Conservation (phyloP, 257 asterid genomes). For the Jacaranda copaia region DNA sequence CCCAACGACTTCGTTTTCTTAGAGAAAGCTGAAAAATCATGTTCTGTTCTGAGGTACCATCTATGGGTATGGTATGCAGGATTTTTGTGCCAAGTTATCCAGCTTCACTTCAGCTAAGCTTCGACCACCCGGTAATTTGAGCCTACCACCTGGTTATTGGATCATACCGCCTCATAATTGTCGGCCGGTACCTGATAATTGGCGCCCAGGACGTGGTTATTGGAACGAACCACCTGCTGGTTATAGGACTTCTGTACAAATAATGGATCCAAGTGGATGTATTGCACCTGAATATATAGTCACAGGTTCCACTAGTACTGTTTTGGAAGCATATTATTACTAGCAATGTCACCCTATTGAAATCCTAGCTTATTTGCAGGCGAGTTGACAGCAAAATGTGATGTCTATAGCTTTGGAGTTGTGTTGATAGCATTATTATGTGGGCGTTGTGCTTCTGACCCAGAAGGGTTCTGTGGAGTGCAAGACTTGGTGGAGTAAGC, state of each 20-base stretch:
- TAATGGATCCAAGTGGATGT: too few species aligned
- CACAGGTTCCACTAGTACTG: background rate
- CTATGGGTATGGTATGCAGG: conserved; percentile 28
- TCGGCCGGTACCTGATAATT: background rate
- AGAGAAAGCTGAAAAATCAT: background rate
- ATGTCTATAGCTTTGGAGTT: background rate
- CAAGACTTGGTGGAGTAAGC: too few species aligned
- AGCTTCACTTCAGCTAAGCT: background rate
- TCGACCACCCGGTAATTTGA: background rate
- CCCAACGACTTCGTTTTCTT: background rate
- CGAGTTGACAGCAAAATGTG: background rate
- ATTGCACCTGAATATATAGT: background rate
- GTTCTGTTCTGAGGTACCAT: background rate
- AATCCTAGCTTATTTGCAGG: conserved; percentile 27
- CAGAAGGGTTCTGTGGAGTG: too few species aligned
- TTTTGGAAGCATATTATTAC: background rate
- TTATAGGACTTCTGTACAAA: too few species aligned
- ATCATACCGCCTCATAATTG: background rate
- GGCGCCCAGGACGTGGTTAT: background rate
- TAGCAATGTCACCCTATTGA: conserved; percentile 49
- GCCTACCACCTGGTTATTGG: background rate
- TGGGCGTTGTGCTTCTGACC: too few species aligned
- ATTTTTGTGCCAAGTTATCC: conserved; percentile 33
- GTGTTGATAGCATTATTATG: too few species aligned
- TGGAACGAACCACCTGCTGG: too few species aligned